A percentile compares a stretch with the other conserved stretches of the same genome.
phyloP scores from a whole-genome alignment of 805 yeast genomes.

The Candida silvicultrix region DNA sequence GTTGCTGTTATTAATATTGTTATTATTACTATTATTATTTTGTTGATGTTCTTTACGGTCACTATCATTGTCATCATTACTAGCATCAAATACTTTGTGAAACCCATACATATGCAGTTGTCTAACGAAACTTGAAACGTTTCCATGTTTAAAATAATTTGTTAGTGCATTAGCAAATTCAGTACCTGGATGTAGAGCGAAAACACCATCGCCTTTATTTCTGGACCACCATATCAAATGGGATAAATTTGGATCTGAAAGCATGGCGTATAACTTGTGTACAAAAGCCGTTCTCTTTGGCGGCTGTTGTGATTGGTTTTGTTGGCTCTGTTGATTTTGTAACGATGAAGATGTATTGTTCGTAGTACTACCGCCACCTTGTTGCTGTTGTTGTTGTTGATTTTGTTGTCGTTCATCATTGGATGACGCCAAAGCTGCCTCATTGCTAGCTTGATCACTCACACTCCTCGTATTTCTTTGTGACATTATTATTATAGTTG shows the following conservation, averaged over 20 bases:
- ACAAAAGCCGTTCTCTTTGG: constrained; percentile 43
- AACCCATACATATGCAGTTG: constrained; percentile 96
- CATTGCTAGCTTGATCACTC: not conserved
- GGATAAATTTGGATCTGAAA: constrained; percentile 44
- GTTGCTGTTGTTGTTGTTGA: not conserved
- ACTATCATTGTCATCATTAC: constrained; percentile 8
- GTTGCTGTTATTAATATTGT: constrained; percentile 1
- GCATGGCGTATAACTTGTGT: constrained; percentile 57
- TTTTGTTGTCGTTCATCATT: not conserved
- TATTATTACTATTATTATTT: constrained; percentile 1
- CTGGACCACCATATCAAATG: constrained; percentile 63
- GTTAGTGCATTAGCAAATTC: constrained; percentile 57
- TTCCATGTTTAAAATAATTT: constrained; percentile 88
- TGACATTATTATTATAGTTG: not conserved
- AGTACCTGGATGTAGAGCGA: constrained; percentile 58
- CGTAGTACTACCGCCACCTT: too few species aligned
- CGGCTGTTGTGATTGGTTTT: not conserved
- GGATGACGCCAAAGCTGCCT: not conserved
- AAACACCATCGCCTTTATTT: constrained; percentile 37
- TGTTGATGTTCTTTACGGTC: constrained; percentile 1
- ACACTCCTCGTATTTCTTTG: not conserved
- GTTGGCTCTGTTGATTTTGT: not conserved
- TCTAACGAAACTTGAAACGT: constrained; percentile 87
- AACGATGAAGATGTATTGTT: not conserved
- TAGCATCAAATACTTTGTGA: constrained; percentile 54